These are phyloP conservation scores for Backusella westeae DNA, from an alignment of 192 early-diverging fungal species.

Conservation along the genomic window DNA sequence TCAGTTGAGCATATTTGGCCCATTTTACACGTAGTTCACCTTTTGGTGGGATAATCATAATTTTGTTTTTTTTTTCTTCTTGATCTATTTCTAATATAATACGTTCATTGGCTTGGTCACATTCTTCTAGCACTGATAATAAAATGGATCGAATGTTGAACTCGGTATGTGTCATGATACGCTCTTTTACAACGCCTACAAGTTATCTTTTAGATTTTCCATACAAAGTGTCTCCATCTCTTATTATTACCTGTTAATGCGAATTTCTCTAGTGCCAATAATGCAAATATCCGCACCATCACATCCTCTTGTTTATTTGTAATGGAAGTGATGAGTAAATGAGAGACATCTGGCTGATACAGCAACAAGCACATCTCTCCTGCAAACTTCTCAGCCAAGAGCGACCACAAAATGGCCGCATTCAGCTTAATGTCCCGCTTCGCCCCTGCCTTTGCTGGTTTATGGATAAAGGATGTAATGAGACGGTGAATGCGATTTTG, in stretches of 20 bases:
- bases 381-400: conserved; percentile 51
- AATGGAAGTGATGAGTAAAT: conserved; percentile 43
- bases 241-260: conserved; percentile 46
- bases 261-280: conserved; percentile 58
- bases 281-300: conserved; percentile 48
- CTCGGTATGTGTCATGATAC: conserved; percentile 9
- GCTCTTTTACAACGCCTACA: conserved; percentile 14
- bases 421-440: conserved; percentile 26
- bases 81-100: background rate
- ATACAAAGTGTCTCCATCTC: background rate
- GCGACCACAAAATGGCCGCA: conserved; percentile 51
- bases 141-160: conserved; percentile 8
- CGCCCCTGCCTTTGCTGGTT: background rate
- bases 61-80: background rate
- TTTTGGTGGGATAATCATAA: conserved; percentile 15
- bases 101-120: conserved; percentile 8
- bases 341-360: conserved; percentile 45
- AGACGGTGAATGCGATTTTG: conserved; percentile 11
- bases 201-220: background rate
- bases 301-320: conserved; percentile 35
- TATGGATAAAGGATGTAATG: background rate
- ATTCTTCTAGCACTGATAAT: conserved; percentile 10
- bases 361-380: conserved; percentile 51
- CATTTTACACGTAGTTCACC: conserved; percentile 18
- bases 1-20: conserved; percentile 34